Conservation (phyloP, 202 grass and related monocot species). For the Digitaria exilis region DNA sequence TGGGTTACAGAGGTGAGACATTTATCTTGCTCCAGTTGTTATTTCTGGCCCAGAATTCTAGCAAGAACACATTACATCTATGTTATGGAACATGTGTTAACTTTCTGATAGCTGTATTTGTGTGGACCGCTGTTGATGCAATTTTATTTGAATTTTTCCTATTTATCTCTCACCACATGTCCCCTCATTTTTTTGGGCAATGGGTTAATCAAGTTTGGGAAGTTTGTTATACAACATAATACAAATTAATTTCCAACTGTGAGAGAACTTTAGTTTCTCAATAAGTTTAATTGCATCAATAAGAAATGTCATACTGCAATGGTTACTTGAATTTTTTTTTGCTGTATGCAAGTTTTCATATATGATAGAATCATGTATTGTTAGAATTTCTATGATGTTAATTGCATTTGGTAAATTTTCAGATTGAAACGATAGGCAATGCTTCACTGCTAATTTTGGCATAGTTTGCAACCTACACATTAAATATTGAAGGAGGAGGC, state of each 20-base stretch:
- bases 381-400: slow-evolving; percentile 21
- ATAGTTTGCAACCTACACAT: neutral
- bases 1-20: slow-evolving; percentile 53
- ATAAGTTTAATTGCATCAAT: neutral
- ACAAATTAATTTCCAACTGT: neutral
- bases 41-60: slow-evolving; percentile 6
- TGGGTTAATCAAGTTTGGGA: neutral
- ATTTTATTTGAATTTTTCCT: slow-evolving; percentile 20
- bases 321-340: neutral
- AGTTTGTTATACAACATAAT: slow-evolving; percentile 1
- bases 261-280: neutral
- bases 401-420: neutral
- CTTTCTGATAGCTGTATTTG: neutral
- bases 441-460: neutral
- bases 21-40: slow-evolving; percentile 16
- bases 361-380: neutral
- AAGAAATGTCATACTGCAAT: neutral
- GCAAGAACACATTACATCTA: neutral
- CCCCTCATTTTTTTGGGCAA: neutral
- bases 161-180: neutral
- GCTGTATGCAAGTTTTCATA: neutral
- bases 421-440: neutral
- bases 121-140: neutral
- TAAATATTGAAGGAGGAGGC: neutral
- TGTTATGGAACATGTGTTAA: slow-evolving; percentile 2